Evolutionary conservation across 2,329 filamentous ascomycete species (phyloP).

Genomic region (Neoascochyta sp.): DNA sequence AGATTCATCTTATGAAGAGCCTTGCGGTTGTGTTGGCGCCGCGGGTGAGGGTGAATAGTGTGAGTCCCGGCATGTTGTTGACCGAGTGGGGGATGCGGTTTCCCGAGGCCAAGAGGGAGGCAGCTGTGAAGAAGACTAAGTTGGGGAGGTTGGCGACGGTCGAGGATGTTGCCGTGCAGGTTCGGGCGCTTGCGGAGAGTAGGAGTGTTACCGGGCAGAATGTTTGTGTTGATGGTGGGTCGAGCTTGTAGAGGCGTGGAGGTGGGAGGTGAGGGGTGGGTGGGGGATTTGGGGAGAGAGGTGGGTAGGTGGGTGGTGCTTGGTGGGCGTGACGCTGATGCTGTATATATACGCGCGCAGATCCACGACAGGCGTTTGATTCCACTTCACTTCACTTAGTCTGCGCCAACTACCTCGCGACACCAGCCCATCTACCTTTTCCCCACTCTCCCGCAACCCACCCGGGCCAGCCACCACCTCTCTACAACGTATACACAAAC

Average conservation of each 20-base stretch:
- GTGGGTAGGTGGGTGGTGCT: too few species aligned
- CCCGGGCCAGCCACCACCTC: too few species aligned
- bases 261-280: too few species aligned
- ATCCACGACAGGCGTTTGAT: too few species aligned
- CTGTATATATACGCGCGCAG: too few species aligned
- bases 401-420: too few species aligned
- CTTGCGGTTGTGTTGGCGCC: slow-evolving; percentile 60
- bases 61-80: slow-evolving; percentile 61
- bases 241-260: slow-evolving; percentile 26
- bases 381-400: too few species aligned
- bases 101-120: slow-evolving; percentile 44
- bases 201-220: slow-evolving; percentile 39
- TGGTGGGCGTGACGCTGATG: too few species aligned
- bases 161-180: slow-evolving; percentile 43
- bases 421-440: too few species aligned
- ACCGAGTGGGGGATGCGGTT: slow-evolving; percentile 54
- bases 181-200: slow-evolving; percentile 33
- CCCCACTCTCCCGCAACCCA: too few species aligned
- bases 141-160: slow-evolving; percentile 53
- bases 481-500: slow-evolving; percentile 57
- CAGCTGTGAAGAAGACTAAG: slow-evolving; percentile 43
- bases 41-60: slow-evolving; percentile 62
- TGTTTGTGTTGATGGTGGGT: slow-evolving; percentile 37
- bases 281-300: too few species aligned
- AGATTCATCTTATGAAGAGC: slow-evolving; percentile 63